phyloP scores from a whole-genome alignment of 1,139 yeast genomes.

The Taphrina sp. region DNA sequence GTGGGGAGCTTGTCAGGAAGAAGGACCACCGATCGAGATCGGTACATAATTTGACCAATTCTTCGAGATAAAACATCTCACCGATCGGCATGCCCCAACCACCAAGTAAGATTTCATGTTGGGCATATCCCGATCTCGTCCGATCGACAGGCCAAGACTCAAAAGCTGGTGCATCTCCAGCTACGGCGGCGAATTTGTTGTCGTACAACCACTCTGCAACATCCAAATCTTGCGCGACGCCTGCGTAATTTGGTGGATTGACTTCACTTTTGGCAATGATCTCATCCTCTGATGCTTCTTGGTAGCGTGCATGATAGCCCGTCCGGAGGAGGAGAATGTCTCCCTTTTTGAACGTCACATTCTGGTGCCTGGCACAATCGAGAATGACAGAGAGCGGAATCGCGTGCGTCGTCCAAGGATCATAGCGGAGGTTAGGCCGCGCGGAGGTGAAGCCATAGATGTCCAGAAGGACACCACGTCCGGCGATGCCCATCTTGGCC shows the following conservation, averaged over 20 bases:
- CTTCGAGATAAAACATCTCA: conserved; percentile 42
- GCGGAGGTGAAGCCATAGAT: conserved; percentile 41
- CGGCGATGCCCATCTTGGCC: conserved; percentile 43
- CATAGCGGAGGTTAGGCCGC: conserved; percentile 40
- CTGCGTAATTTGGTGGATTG: conserved; percentile 38
- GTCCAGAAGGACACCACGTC: conserved; percentile 44
- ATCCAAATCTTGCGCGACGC: conserved; percentile 40
- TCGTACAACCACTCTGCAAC: conserved; percentile 41
- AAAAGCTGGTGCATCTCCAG: conserved; percentile 41
- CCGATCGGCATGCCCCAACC: conserved; percentile 43
- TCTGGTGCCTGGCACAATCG: conserved; percentile 39
- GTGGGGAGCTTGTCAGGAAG: conserved; percentile 42
- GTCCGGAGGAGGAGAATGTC: conserved; percentile 43
- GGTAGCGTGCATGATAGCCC: conserved; percentile 42
- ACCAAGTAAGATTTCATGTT: conserved; percentile 40
- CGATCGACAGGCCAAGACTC: conserved; percentile 40
- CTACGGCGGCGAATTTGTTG: conserved; percentile 42
- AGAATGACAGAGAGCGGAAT: conserved; percentile 40
- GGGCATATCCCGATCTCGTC: conserved; percentile 16
- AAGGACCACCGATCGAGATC: conserved; percentile 40
- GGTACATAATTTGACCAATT: conserved; percentile 39
- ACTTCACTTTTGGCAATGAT: conserved; percentile 33
- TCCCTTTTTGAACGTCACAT: conserved; percentile 40
- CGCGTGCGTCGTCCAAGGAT: conserved; percentile 40
- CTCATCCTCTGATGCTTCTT: conserved; percentile 37